Evolutionary conservation across 1,284 basidiomycete species (phyloP), one percentile per base, ranked within the genome.

Genomic region (Melampsora americana): DNA sequence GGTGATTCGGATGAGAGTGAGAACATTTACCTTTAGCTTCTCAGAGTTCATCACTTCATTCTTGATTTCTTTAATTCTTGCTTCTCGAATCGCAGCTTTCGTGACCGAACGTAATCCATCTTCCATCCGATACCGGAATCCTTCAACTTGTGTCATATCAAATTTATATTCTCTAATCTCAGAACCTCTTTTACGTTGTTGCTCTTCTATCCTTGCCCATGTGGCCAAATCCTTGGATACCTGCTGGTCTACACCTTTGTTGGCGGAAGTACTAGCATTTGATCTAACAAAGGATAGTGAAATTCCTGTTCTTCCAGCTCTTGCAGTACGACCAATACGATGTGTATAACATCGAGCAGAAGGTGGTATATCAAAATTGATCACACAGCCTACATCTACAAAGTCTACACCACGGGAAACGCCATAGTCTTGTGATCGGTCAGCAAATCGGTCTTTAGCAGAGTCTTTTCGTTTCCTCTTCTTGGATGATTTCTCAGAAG

Each of bases 61-160:
- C 83, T 96, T 95, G 80, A 99, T 85, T 84, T 99, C 96, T 83
- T 95, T 95, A 69, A 97, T 87, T 78, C 95, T 85, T 1, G 96
- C 96, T 83, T 99, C 96, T 79, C 89, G 88, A 78, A 99, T 89
- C 5, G 90, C 89, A 77, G 88, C 90, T 78, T 89, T 87, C 68
- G 95, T 99, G 30, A 98, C 94, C 69, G 90, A 88, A 79, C 93
- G 86, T 79, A 99, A 83, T 1, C 93, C 96, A 83, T 99, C 96
- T 81, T 95, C 92, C 93, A 98, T 98, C 69, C 96, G 88, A 84
- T 99, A 99, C 79, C 95, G 86, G 85, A 99, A 99, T n/a, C 93
- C 94, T 80, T 98, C 94, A 56, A 98, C 92, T 85, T 96, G 90
- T 84, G 89, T 87, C 91, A 92, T 89, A 83, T 97, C 93, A 82